A percentile compares a stretch with the other conserved stretches of the same genome.
Conservation (phyloP, 2,329 filamentous ascomycete genomes). For the Cladorrhinum sp. region DNA sequence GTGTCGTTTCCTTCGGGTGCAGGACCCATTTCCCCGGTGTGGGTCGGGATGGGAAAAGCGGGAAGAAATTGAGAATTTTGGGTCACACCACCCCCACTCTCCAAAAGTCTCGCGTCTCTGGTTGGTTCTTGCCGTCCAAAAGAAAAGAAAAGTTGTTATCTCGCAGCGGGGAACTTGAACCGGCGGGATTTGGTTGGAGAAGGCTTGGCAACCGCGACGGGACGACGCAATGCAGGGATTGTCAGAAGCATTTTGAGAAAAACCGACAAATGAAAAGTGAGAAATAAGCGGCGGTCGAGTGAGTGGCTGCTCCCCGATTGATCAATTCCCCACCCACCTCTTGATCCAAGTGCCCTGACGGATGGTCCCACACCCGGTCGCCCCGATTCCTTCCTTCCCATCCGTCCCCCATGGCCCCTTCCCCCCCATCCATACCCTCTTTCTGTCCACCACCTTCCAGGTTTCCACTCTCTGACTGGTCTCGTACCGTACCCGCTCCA, state of each 20-base stretch:
- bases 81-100: neutral
- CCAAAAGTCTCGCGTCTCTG: no score
- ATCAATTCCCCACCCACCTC: neutral
- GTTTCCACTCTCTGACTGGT: neutral
- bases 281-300: neutral
- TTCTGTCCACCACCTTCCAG: no score
- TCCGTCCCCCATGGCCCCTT: neutral
- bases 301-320: neutral
- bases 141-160: neutral
- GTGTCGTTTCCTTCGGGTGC: neutral
- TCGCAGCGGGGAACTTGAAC: no score
- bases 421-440: neutral
- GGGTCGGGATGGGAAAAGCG: neutral
- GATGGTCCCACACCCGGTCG: no score
- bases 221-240: neutral
- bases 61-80: neutral
- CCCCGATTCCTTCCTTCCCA: neutral
- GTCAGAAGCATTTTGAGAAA: neutral
- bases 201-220: neutral
- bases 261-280: neutral
- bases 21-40: neutral
- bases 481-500: conserved; percentile 14
- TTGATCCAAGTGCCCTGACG: no score
- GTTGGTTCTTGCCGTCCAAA: neutral
- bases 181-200: neutral